Base-by-base conservation (phyloP, 1,139 yeast genomes). In the Zygoascus sp. region DNA sequence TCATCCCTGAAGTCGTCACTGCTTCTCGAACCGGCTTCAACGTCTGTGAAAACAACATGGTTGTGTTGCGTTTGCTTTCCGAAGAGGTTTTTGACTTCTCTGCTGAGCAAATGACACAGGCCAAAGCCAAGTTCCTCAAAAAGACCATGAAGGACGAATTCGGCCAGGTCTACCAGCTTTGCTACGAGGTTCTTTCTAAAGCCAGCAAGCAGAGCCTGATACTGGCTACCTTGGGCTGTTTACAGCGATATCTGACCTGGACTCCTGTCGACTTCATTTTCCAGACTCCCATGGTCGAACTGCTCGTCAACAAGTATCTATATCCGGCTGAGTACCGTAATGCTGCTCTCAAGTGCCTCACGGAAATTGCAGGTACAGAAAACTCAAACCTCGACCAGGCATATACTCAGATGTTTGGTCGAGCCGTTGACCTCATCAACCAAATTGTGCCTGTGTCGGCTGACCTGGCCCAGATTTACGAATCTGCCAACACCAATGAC, bases 21-120 rank as follows among this genome's bases (percentile, higher is more conserved):
- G 83, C 95, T 55, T 83, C 95, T 45, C 79, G 88, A 53, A 80
- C 94, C 16, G 84, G 95, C 37, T 80, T 85, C 66, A 90, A 89
- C 59, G 96, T 92, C 43, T 94, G 98, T 71, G 98, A 92, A 67
- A 92, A 92, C 69, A 92, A 92, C 67, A 92, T 92, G 97, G 81
- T 83, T 54, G 90, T 94, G 52, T 75, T 92, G 64, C 85, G 85
- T 60, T 74, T 92, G 56, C 76, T 92, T 57, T 83, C 95, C 51
- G 99, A 92, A 71, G 99, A 92, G 68, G 95, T 92, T 32, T 94
- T 90, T 65, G 98, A 94, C 68, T 94, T 75, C 64, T 82, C 95
- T 36, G 88, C 90, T 43, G 97, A 90, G 57, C 96, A 88, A 65
- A 82, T 92, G 84, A 92, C 99, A 30, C 96, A 89, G 68, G 95